Conservation (phyloP, 148 eudicot species). For the Camellia granthamiana region DNA sequence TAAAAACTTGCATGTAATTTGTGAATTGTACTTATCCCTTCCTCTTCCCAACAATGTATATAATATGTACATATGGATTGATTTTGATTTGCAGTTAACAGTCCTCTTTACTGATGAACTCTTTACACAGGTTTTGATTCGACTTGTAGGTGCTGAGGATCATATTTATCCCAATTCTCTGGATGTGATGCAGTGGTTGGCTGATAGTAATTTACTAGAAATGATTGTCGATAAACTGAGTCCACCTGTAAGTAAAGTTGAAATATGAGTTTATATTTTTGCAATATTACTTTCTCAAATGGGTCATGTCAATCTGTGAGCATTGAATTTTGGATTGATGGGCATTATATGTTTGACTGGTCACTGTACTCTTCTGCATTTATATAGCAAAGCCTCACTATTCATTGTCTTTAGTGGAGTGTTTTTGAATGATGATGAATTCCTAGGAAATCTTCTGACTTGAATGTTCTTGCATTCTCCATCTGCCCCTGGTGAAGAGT, state of each 20-base stretch:
- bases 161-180: conserved; percentile 81
- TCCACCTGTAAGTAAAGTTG: conserved; percentile 56
- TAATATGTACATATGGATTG: not conserved
- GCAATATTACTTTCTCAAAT: not conserved
- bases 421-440: not conserved
- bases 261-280: not conserved
- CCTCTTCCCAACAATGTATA: not conserved
- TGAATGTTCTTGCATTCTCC: conserved; percentile 11
- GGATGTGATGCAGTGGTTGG: conserved; percentile 94
- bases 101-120: conserved; percentile 5
- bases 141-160: conserved; percentile 97
- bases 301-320: not conserved
- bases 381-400: not conserved
- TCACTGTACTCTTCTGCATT: not conserved
- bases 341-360: not conserved
- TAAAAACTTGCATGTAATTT: not conserved
- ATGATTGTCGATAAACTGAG: conserved; percentile 95
- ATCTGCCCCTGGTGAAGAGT: not conserved
- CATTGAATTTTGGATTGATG: not conserved
- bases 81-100: conserved; percentile 7
- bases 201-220: conserved; percentile 88
- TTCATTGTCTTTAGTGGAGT: not conserved
- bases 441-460: not conserved
- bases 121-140: conserved; percentile 74
- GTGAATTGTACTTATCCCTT: not conserved